Percentiles rank a stretch among this genome's conserved stretches.
Evolutionary conservation across 495 filamentous ascomycete genomes (phyloP).

Genomic region (Staphylotrichum longicolle): DNA sequence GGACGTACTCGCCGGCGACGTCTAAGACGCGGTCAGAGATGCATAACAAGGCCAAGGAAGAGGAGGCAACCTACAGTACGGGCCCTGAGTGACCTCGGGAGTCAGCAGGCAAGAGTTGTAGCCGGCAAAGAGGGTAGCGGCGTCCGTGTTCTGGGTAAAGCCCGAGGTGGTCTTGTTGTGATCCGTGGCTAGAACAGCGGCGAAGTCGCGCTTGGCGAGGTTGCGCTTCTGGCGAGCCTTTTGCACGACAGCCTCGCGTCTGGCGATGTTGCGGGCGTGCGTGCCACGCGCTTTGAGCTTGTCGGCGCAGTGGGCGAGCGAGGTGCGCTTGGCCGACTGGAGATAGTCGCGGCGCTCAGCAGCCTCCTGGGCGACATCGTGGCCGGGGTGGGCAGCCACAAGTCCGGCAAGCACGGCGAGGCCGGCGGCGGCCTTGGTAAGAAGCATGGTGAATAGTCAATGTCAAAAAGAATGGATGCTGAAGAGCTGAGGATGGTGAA

Average conservation of each 20-base stretch:
- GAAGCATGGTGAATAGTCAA: conserved; percentile 8
- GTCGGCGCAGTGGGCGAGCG: conserved; percentile 44
- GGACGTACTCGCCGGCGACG: conserved; percentile 49
- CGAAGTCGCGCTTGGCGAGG: conserved; percentile 28
- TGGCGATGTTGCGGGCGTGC: conserved; percentile 44
- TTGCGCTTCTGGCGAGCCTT: conserved; percentile 27
- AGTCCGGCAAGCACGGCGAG: conserved; percentile 19
- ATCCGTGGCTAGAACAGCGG: conserved; percentile 38
- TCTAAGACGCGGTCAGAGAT: conserved; percentile 17
- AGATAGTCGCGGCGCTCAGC: conserved; percentile 21
- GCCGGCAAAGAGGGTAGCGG: conserved; percentile 49
- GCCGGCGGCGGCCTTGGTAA: conserved; percentile 21
- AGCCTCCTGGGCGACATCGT: conserved; percentile 20
- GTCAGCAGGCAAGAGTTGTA: conserved; percentile 54
- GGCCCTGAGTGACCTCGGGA: conserved; percentile 54
- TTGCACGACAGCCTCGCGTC: conserved; percentile 37
- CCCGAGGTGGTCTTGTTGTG: conserved; percentile 46
- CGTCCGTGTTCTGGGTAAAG: conserved; percentile 44
- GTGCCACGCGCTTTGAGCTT: conserved; percentile 51
- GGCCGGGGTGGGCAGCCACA: conserved; percentile 22
- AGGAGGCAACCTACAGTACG: conserved; percentile 44
- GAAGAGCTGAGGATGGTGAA: neutral
- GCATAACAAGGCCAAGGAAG: neutral
- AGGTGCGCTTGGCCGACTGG: conserved; percentile 18
- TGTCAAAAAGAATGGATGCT: neutral